phyloP scores from a whole-genome alignment of 2,329 filamentous ascomycete genomes.

The Sarocladium oryzae region DNA sequence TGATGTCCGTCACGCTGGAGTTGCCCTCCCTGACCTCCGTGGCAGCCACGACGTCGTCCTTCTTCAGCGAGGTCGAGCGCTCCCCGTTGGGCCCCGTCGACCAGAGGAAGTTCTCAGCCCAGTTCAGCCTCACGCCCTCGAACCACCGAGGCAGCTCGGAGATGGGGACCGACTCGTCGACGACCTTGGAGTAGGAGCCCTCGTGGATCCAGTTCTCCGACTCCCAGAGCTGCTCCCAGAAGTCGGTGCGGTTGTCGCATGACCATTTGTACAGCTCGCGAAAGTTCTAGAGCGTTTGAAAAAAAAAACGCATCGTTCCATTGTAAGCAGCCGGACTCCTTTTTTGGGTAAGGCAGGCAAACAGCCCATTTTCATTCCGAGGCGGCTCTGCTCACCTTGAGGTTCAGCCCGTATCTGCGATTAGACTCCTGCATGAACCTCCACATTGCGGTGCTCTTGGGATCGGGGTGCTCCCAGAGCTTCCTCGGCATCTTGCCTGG shows the following conservation, averaged over 20 bases:
- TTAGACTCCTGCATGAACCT: slow-evolving; percentile 62
- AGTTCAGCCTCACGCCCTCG: slow-evolving; percentile 65
- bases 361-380: too few species aligned
- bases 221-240: slow-evolving; percentile 60
- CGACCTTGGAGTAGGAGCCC: slow-evolving; percentile 51
- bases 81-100: slow-evolving; percentile 34
- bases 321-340: too few species aligned
- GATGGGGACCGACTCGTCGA: slow-evolving; percentile 66
- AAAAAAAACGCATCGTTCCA: too few species aligned
- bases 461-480: slow-evolving; percentile 62
- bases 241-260: slow-evolving; percentile 51
- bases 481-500: slow-evolving; percentile 43
- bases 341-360: too few species aligned
- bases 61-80: slow-evolving; percentile 54
- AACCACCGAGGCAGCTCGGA: slow-evolving; percentile 73
- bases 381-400: too few species aligned
- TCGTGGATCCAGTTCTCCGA: slow-evolving; percentile 55
- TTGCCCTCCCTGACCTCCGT: slow-evolving; percentile 68
- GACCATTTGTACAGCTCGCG: slow-evolving; percentile 66
- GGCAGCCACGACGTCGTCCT: slow-evolving; percentile 62
- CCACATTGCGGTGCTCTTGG: slow-evolving; percentile 58
- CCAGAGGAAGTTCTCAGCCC: slow-evolving; percentile 74
- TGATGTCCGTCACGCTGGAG: slow-evolving; percentile 48
- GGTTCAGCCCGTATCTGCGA: slow-evolving; percentile 42
- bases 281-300: slow-evolving; percentile 45